Conservation (phyloP, 73 alveolate species). For the Paraurostyla sp. region DNA sequence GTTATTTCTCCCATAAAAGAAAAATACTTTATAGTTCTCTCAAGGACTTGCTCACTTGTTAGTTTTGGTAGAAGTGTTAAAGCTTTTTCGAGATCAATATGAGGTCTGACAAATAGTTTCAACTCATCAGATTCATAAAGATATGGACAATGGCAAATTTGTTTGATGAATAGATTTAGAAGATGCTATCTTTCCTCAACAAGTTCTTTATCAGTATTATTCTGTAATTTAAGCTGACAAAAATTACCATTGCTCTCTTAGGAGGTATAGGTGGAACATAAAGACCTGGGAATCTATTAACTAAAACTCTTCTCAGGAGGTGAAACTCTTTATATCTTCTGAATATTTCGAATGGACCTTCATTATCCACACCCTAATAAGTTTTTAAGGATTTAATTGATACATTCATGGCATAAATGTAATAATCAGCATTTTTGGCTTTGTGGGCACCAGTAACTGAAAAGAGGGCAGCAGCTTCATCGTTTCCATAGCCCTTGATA, state of each 20-base stretch:
- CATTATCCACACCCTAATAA: constrained; percentile 74
- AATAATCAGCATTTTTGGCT: constrained; percentile 7
- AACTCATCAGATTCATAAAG: constrained; percentile 68
- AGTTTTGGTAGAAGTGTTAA: constrained; percentile 60
- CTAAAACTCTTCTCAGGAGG: constrained; percentile 75
- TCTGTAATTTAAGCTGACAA: constrained; percentile 36
- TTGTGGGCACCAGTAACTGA: constrained; percentile 36
- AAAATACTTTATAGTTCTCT: constrained; percentile 20
- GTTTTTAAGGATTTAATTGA: neutral
- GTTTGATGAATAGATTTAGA: constrained; percentile 52
- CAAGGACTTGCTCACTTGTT: neutral
- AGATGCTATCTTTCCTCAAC: constrained; percentile 51
- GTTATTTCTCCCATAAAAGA: constrained; percentile 54
- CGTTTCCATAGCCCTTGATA: constrained; percentile 41
- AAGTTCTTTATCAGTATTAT: constrained; percentile 37
- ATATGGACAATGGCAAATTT: constrained; percentile 45
- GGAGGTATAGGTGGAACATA: constrained; percentile 90
- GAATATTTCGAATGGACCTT: constrained; percentile 82
- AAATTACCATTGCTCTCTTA: constrained; percentile 67
- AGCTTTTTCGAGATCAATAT: constrained; percentile 50
- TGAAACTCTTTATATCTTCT: constrained; percentile 88
- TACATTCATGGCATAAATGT: constrained; percentile 69
- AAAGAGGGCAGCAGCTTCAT: constrained; percentile 1
- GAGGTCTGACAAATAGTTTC: constrained; percentile 65
- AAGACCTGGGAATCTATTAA: constrained; percentile 85